Evolutionary conservation across 148 eudicot species (phyloP).

Genomic region (Rheum nobile): DNA sequence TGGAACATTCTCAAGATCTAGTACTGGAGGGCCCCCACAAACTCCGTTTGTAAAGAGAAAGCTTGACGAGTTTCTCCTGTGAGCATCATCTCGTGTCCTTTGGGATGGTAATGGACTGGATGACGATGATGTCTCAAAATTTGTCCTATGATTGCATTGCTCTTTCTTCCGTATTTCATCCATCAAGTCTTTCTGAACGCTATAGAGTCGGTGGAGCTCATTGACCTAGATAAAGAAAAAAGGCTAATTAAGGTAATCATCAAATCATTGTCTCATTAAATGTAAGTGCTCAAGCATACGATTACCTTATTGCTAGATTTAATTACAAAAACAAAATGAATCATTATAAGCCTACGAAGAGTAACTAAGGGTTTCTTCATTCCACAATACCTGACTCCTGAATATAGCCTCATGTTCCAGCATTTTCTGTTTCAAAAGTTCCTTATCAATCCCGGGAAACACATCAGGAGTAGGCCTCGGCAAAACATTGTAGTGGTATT

Average conservation of each 20-base stretch:
- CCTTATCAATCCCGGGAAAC: conserved; percentile 46
- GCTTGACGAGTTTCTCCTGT: conserved; percentile 39
- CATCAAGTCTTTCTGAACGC: conserved; percentile 70
- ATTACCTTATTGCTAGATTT: neutral
- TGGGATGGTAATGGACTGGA: conserved; percentile 55
- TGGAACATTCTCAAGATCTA: conserved; percentile 22
- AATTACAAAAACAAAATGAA: neutral
- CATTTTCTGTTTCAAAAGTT: conserved; percentile 67
- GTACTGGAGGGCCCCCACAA: conserved; percentile 22
- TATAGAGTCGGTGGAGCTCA: conserved; percentile 76
- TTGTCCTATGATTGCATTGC: conserved; percentile 23
- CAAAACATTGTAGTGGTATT: conserved; percentile 31
- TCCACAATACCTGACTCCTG: conserved; percentile 51
- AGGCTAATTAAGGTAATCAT: neutral
- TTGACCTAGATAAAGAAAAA: conserved; percentile 31
- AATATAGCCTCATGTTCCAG: conserved; percentile 83
- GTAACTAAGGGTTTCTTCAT: neutral
- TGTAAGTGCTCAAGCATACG: neutral
- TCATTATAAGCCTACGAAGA: neutral
- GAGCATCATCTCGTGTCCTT: conserved; percentile 30
- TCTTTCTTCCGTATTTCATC: conserved; percentile 48
- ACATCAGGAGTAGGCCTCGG: conserved; percentile 27
- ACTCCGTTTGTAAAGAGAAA: conserved; percentile 27
- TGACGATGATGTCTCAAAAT: conserved; percentile 52
- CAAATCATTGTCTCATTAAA: neutral